These are phyloP conservation scores for Cryomyces antarcticus DNA, from an alignment of 495 filamentous ascomycete species.

Conservation along the genomic window DNA sequence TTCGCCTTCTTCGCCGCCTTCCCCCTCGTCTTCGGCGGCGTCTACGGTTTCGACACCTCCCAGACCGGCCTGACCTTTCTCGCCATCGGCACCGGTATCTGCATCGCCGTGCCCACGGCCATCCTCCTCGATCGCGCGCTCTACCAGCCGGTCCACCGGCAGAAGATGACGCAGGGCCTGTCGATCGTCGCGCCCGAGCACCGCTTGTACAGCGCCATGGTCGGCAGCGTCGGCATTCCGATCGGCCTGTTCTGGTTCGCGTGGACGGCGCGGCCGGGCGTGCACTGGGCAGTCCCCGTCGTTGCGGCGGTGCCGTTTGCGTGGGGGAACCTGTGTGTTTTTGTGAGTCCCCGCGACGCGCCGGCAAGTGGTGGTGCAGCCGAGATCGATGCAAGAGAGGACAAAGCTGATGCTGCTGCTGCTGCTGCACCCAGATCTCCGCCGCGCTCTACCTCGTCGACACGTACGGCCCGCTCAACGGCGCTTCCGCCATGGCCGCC, in stretches of 20 bases:
- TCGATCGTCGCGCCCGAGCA: conserved; percentile 7
- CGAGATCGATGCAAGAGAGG: too few relatives aligned
- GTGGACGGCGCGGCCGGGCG: conserved; percentile 10
- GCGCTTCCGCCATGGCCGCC: conserved; percentile 39
- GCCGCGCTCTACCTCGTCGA: conserved; percentile 31
- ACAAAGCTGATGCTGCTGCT: background rate
- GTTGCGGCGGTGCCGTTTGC: conserved; percentile 11
- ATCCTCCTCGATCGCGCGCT: conserved; percentile 10
- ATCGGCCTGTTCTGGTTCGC: conserved; percentile 15
- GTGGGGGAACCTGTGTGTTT: conserved; percentile 10
- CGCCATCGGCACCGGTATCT: conserved; percentile 7
- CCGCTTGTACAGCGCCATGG: conserved; percentile 12
- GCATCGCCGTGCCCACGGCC: conserved; percentile 5
- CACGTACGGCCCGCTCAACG: conserved; percentile 32
- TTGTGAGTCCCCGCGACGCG: background rate
- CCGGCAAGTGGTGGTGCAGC: too few relatives aligned
- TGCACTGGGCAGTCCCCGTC: conserved; percentile 11
- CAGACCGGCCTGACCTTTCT: conserved; percentile 21
- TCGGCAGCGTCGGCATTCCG: conserved; percentile 5
- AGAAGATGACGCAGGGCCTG: background rate
- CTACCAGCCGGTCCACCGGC: conserved; percentile 2
- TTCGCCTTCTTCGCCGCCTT: conserved; percentile 24
- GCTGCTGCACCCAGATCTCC: background rate
- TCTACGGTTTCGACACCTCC: conserved; percentile 18
- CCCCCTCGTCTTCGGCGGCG: conserved; percentile 16